Evolutionary conservation across 495 filamentous ascomycete genomes (phyloP).

Genomic region (Neurospora terricola): DNA sequence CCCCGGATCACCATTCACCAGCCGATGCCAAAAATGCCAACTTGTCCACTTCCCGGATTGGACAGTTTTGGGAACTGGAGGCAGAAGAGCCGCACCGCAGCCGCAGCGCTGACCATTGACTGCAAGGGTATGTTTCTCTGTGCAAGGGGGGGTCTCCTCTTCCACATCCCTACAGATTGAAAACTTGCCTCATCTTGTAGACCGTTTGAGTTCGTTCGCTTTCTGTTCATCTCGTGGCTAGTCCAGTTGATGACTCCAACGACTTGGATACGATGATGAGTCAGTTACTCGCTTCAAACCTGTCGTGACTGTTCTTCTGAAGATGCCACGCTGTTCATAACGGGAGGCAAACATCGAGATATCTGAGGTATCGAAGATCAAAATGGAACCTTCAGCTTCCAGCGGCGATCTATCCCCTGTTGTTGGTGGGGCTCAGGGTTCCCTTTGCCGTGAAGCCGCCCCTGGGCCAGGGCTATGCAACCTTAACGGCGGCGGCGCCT

Average conservation of each 20-base stretch:
- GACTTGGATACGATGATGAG: not conserved
- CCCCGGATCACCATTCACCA: not conserved
- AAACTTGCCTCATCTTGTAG: not conserved
- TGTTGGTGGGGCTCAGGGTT: not conserved
- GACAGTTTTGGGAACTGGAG: not conserved
- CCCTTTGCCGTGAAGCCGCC: not conserved
- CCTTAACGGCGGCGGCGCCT: not conserved
- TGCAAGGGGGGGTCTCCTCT: not conserved
- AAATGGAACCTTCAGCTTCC: not conserved
- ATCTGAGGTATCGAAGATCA: not conserved
- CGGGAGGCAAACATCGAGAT: not conserved
- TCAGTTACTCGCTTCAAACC: not conserved
- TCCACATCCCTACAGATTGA: not conserved
- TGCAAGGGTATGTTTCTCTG: not conserved
- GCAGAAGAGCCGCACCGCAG: not conserved
- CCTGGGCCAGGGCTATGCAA: not conserved
- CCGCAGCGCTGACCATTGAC: not conserved
- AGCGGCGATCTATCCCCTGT: not conserved
- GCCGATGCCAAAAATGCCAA: not conserved
- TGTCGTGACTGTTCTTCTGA: not conserved
- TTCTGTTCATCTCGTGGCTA: not conserved
- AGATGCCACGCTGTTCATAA: not conserved
- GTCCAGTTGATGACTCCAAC: not conserved
- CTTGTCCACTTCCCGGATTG: not conserved
- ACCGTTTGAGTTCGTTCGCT: not conserved